These are phyloP conservation scores for Nicotiana otophora DNA, from an alignment of 257 asterid genomes.

Conservation along the genomic window DNA sequence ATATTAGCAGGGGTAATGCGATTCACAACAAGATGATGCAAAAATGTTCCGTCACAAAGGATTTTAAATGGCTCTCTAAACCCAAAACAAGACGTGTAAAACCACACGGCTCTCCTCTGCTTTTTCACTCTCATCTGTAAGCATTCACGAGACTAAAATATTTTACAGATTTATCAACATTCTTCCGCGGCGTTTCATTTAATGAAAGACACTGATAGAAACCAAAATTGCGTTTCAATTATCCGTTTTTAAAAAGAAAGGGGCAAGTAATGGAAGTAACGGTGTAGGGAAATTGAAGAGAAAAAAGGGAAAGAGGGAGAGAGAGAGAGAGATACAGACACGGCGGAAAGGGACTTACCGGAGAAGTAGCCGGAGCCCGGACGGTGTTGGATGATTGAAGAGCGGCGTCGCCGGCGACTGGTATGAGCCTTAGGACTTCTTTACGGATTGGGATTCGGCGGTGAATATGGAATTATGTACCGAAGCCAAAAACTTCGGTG, in stretches of 20 bases:
- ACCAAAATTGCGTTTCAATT: too few relatives aligned
- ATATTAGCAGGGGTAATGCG: constrained; percentile 83
- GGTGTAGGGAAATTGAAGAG: too few relatives aligned
- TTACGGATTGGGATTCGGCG: too few relatives aligned
- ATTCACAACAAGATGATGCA: constrained; percentile 66
- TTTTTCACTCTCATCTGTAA: constrained; percentile 60
- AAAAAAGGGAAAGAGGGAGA: not conserved
- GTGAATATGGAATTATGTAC: too few relatives aligned
- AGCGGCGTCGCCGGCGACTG: too few relatives aligned
- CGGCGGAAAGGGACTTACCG: not conserved
- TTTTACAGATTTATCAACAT: too few relatives aligned
- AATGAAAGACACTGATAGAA: too few relatives aligned
- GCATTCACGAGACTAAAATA: not conserved
- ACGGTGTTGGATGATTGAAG: not conserved
- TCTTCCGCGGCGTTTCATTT: too few relatives aligned
- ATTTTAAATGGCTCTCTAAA: constrained; percentile 83
- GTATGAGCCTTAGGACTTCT: too few relatives aligned
- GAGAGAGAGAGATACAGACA: not conserved
- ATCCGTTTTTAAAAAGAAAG: too few relatives aligned
- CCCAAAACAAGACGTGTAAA: constrained; percentile 68
- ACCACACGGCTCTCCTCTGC: constrained; percentile 74
- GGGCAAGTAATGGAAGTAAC: too few relatives aligned
- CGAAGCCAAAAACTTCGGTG: too few relatives aligned
- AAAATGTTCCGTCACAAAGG: constrained; percentile 93
- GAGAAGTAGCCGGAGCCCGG: not conserved